phyloP scores from a whole-genome alignment of 768 basidiomycete species.

The Lactarius psammicola region DNA sequence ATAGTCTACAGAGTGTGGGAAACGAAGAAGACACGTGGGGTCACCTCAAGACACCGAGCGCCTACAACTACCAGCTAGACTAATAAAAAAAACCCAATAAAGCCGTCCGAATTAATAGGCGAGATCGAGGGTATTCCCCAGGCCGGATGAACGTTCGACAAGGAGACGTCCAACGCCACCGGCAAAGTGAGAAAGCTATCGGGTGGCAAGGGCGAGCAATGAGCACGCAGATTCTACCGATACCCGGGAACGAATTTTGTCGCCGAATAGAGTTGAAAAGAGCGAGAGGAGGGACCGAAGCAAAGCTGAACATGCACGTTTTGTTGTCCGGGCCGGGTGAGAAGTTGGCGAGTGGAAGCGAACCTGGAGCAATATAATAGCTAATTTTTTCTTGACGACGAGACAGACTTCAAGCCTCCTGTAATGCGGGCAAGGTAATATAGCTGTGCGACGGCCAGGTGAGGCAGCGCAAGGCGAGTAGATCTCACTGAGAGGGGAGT shows the following conservation, averaged over 20 bases:
- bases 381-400: background rate
- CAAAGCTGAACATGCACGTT: background rate
- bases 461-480: background rate
- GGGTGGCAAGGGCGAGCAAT: too few species aligned
- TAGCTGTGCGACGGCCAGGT: background rate
- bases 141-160: background rate
- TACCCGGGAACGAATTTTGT: too few species aligned
- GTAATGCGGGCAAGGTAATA: background rate
- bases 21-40: background rate
- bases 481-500: background rate
- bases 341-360: background rate
- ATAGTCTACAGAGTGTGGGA: background rate
- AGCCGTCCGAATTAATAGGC: background rate
- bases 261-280: background rate
- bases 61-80: background rate
- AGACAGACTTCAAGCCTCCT: too few species aligned
- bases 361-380: background rate
- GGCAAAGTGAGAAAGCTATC: too few species aligned
- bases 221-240: background rate
- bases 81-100: background rate
- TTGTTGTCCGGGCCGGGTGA: background rate
- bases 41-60: background rate
- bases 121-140: background rate
- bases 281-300: background rate
- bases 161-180: too few species aligned